A percentile compares a stretch with the other conserved stretches of the same genome.
Evolutionary conservation across 2,329 filamentous ascomycete species (phyloP).

Genomic region (Chrysoporthe puriensis): DNA sequence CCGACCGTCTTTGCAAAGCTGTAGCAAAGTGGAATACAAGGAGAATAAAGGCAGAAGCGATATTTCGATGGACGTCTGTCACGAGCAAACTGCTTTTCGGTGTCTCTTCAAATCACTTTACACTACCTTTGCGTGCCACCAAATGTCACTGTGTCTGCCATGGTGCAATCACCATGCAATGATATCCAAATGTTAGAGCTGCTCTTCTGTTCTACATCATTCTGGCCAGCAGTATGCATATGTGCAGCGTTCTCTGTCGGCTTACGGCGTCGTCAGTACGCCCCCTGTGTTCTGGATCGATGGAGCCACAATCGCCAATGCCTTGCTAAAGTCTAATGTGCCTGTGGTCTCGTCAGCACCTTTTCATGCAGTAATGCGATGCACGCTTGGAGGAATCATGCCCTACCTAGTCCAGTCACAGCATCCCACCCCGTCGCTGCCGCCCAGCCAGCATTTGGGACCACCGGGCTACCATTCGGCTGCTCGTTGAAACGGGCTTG

Average conservation of each 20-base stretch:
- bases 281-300: neutral
- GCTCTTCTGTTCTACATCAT: neutral
- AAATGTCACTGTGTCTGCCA: neutral
- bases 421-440: slow-evolving; percentile 30
- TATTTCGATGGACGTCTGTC: neutral
- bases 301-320: neutral
- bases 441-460: slow-evolving; percentile 26
- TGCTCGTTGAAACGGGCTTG: slow-evolving; percentile 14
- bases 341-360: neutral
- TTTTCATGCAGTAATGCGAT: neutral
- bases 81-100: neutral
- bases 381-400: slow-evolving; percentile 5
- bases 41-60: neutral
- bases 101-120: neutral
- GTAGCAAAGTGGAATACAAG: slow-evolving; percentile 38
- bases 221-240: neutral
- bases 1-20: slow-evolving; percentile 76
- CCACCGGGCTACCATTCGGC: slow-evolving; percentile 16
- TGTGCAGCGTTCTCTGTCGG: neutral
- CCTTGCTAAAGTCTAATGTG: neutral
- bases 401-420: slow-evolving; percentile 28
- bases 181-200: neutral
- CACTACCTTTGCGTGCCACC: too few species aligned
- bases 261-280: neutral
- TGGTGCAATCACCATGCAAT: neutral